Base-by-base conservation (phyloP, 371 early-diverging fungal species). In the Cokeromyces recurvatus region DNA sequence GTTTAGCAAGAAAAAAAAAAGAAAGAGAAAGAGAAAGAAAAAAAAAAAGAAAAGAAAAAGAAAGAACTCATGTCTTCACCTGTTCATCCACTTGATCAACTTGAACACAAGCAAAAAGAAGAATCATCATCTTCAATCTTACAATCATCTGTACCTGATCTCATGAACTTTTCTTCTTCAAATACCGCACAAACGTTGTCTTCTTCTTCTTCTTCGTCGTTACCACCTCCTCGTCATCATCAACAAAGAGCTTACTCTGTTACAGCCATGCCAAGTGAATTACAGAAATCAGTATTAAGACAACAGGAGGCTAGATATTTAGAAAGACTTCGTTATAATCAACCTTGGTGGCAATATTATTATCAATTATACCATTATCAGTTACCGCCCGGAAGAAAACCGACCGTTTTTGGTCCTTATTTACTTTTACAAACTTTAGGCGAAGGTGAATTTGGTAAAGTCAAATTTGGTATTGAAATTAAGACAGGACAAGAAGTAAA, bases 401-500 rank as follows among this genome's bases (percentile, higher is more conserved):
- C 70, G 0, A 69, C 68, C n/a, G 83, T 89, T 56, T 88, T 97
- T 68, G 97, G 97, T 6, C 90, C 95, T 43, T 99, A 98, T 68
- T 82, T 88, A 15, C 71, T 99, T 35, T 78, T 93, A 19, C 97
- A 95, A 66, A 92, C 95, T 11, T 75, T 99, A 12, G 99, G 99
- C 44, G 97, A 93, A 68, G 99, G 99, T 31, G 97, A 97, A 68
- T 98, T 97, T 72, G 96, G 95, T 44, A 95, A 97, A 67, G 99
- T 99, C 56, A 97, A 98, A 62, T 82, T 97, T 20, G 98, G 93
- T 14, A 82, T 93, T 53, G 91, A 97, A 71, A 85, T 86, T 44
- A 75, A 92, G 38, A 88, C 91, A 15, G 91, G 93, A n/a, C 87
- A 89, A 56, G 95, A 94, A 82, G 99, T 94, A 79, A 62, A 16